These are phyloP conservation scores for Cornus kousa DNA, from an alignment of 148 eudicot genomes.

Conservation along the genomic window DNA sequence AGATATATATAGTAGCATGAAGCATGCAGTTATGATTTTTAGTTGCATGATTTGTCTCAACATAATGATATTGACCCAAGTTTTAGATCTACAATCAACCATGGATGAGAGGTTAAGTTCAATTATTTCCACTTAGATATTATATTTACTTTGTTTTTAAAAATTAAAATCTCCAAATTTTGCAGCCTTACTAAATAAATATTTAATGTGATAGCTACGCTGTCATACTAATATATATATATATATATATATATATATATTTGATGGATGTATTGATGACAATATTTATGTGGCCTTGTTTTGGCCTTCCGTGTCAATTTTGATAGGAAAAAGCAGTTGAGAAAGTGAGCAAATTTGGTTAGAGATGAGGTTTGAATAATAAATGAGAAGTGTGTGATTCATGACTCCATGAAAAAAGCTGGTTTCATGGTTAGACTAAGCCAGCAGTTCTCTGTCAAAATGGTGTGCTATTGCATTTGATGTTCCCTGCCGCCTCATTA, in stretches of 20 bases:
- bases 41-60: background rate
- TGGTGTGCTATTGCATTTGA: no score
- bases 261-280: background rate
- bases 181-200: background rate
- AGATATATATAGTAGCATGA: no score
- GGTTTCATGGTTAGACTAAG: background rate
- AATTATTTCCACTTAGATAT: background rate
- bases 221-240: no score
- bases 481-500: no score
- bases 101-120: background rate
- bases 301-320: background rate
- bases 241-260: background rate
- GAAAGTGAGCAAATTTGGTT: background rate
- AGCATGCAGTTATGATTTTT: no score
- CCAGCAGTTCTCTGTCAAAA: no score
- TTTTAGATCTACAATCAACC: background rate
- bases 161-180: background rate
- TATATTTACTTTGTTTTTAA: background rate
- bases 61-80: no score
- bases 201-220: background rate
- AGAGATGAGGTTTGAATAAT: background rate
- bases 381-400: background rate
- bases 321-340: background rate
- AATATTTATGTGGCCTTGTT: background rate
- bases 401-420: background rate